These are phyloP conservation scores for Mycena vulgaris DNA, from an alignment of 768 basidiomycete species.

Conservation along the genomic window DNA sequence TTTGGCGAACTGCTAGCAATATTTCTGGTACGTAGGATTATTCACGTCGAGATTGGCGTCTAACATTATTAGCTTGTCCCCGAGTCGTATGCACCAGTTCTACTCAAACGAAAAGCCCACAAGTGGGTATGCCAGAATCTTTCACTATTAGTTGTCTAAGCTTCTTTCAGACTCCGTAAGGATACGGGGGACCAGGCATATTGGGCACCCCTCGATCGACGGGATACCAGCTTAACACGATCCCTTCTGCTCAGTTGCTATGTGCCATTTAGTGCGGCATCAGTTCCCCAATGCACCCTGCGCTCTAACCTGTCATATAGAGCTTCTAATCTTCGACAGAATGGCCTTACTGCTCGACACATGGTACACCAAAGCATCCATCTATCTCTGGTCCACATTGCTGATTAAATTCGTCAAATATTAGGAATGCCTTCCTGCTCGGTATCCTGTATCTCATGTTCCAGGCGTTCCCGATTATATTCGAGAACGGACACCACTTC, in stretches of 20 bases:
- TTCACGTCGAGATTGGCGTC: neutral
- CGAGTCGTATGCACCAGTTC: slow-evolving; percentile 78
- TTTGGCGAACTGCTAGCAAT: slow-evolving; percentile 68
- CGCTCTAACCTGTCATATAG: slow-evolving; percentile 53
- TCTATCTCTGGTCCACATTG: slow-evolving; percentile 49
- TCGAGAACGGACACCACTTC: slow-evolving; percentile 63
- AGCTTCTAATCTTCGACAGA: slow-evolving; percentile 74
- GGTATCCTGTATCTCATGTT: slow-evolving; percentile 77
- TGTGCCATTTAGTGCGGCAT: slow-evolving; percentile 83
- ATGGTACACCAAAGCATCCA: slow-evolving; percentile 65
- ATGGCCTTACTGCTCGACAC: slow-evolving; percentile 83
- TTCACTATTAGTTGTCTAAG: neutral
- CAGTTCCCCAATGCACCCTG: too few species aligned
- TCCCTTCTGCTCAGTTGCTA: slow-evolving; percentile 74
- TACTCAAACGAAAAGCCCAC: slow-evolving; percentile 73
- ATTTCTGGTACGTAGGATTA: slow-evolving; percentile 58
- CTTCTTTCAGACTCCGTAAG: slow-evolving; percentile 64
- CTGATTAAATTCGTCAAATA: slow-evolving; percentile 60
- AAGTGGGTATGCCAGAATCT: slow-evolving; percentile 53
- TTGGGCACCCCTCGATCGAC: slow-evolving; percentile 73
- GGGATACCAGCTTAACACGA: slow-evolving; percentile 57
- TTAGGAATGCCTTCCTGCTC: slow-evolving; percentile 73
- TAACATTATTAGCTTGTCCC: slow-evolving; percentile 66
- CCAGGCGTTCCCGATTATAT: slow-evolving; percentile 72
- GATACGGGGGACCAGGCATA: slow-evolving; percentile 67